A percentile compares a stretch with the other conserved stretches of the same genome.
phyloP scores from a whole-genome alignment of 2,329 filamentous ascomycete species.

The Calonectria ilicicola region DNA sequence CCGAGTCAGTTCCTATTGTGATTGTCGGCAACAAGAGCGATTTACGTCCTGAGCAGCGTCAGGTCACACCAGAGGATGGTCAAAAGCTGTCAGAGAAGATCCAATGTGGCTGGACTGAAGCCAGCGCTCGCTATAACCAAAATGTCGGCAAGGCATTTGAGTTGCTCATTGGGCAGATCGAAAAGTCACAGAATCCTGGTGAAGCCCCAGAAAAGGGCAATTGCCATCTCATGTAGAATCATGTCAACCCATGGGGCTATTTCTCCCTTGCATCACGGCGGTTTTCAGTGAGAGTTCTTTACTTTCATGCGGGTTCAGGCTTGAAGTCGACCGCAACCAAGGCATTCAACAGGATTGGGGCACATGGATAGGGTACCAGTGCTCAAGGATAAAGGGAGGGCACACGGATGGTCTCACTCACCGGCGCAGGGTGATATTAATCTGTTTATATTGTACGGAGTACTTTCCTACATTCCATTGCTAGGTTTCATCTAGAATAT shows the following conservation, averaged over 20 bases:
- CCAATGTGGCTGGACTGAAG: slow-evolving; percentile 94
- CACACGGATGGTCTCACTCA: slow-evolving; percentile 9
- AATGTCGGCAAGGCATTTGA: slow-evolving; percentile 95
- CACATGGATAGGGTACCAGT: neutral
- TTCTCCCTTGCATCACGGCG: neutral
- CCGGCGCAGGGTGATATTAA: slow-evolving; percentile 17
- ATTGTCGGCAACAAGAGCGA: slow-evolving; percentile 99
- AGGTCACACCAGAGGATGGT: slow-evolving; percentile 88
- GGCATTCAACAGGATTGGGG: neutral
- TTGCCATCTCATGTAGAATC: slow-evolving; percentile 81
- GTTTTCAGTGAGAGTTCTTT: neutral
- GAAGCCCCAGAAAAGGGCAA: slow-evolving; percentile 85
- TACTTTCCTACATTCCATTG: slow-evolving; percentile 8
- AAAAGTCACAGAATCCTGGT: slow-evolving; percentile 91
- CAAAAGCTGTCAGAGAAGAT: slow-evolving; percentile 87
- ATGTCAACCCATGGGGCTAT: neutral
- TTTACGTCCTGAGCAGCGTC: slow-evolving; percentile 89
- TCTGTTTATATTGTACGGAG: slow-evolving; percentile 21
- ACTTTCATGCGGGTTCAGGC: neutral
- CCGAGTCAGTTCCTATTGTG: slow-evolving; percentile 91
- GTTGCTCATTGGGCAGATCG: slow-evolving; percentile 92
- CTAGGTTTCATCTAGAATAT: slow-evolving; percentile 20
- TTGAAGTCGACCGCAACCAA: neutral
- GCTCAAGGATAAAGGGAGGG: neutral
- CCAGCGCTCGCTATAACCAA: slow-evolving; percentile 92